Evolutionary conservation across 2,329 filamentous ascomycete species (phyloP), one percentile per base, ranked within the genome.

Genomic region (Beauveria sp.): DNA sequence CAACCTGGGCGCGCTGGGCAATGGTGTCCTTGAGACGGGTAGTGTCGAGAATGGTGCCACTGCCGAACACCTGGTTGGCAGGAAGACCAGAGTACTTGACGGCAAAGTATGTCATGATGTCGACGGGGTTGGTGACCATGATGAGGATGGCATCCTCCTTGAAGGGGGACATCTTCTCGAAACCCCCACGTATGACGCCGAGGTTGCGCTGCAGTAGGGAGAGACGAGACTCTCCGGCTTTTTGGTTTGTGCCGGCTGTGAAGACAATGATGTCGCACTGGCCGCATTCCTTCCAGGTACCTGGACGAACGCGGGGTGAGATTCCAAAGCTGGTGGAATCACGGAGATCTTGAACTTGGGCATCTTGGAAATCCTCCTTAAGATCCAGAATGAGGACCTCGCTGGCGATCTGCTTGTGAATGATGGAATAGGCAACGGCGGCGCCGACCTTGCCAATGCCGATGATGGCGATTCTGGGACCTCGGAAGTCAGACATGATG

Each of bases 351-450:
- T 75, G 73, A 3, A 82, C 79, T 70, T 81, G 79, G 28, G 74
- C 80, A 67, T 80, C 74, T 60, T 80, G 72, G 28, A 78, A 64
- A 4, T 73, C 71, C 38, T 73, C 72, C 63, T 82, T 77, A 28
- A 76, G 74, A 65, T 85, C 82, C 22, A 83, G 78, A 3, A 84
- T 72, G n/a, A 84, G 74, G 12, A 84, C 72, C 63, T 84, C 79
- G 60, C 71, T 72, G 26, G 77, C 78, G 46, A 81, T 71, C n/a
- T 77, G 78, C 62, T 75, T 74, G 7, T 82, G 73, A 61, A 83
- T 77, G 3, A 84, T 74, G 5, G 78, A 77, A 65, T 80, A 80
- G 24, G 80, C 80, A 55, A 79, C 76, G 3, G 79, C 80, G 16
- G 75, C 75, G 47, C 80, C 80, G 22, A 82, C 80, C 62, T 79